Percentiles rank a stretch among this genome's conserved stretches.
These are phyloP conservation scores for Pterocarpus santalinus DNA, from an alignment of 306 rosid species.

Conservation along the genomic window DNA sequence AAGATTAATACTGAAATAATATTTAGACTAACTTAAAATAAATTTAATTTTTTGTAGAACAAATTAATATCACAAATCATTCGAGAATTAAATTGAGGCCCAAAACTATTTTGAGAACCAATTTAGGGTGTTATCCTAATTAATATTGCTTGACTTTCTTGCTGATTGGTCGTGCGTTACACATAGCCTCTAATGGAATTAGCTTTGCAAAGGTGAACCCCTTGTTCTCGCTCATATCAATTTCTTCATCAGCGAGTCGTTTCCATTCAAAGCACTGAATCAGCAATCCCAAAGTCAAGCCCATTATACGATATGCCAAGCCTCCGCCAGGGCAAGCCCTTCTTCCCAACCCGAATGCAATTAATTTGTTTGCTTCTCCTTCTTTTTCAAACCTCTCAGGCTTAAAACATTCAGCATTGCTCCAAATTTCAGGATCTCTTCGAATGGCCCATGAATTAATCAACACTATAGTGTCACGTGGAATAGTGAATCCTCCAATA, in stretches of 20 bases:
- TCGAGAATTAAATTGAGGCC: too few species aligned
- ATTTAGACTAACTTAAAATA: too few species aligned
- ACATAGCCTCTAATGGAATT: slow-evolving; percentile 32
- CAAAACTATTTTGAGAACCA: too few species aligned
- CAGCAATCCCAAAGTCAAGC: slow-evolving; percentile 20
- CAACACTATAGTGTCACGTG: slow-evolving; percentile 55
- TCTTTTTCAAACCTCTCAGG: slow-evolving; percentile 40
- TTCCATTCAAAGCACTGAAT: slow-evolving; percentile 44
- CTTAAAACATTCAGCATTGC: slow-evolving; percentile 49
- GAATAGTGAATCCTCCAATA: slow-evolving; percentile 50
- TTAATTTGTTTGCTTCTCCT: slow-evolving; percentile 25
- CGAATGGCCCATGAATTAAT: slow-evolving; percentile 66
- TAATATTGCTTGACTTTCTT: neutral
- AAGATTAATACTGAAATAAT: too few species aligned
- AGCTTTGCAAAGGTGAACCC: slow-evolving; percentile 34
- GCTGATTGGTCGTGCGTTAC: slow-evolving; percentile 4
- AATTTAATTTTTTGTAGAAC: too few species aligned
- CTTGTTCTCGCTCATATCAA: slow-evolving; percentile 52
- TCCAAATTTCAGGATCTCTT: slow-evolving; percentile 60
- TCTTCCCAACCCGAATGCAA: slow-evolving; percentile 40
- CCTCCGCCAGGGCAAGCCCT: slow-evolving; percentile 31
- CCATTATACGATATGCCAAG: slow-evolving; percentile 2
- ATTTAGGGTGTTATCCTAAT: too few species aligned
- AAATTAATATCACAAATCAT: too few species aligned
- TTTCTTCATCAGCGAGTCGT: neutral